Evolutionary conservation across 2,329 filamentous ascomycete species (phyloP), one percentile per base, ranked within the genome.

Genomic region (Ceratocystiopsis sp.): DNA sequence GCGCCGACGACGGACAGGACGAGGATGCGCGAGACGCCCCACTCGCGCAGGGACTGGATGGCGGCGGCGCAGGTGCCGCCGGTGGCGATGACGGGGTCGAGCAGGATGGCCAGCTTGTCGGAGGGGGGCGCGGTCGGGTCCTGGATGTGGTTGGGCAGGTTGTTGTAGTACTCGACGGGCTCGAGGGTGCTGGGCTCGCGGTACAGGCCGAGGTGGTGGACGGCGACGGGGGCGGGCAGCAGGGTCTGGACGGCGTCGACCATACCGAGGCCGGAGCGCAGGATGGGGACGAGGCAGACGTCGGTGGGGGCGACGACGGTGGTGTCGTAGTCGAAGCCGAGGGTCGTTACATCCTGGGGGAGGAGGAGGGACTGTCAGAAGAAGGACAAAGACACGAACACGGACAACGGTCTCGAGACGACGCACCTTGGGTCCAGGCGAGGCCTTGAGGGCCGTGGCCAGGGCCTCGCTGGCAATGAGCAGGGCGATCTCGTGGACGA

Each of bases 81-180:
- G 0, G 91, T 96, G 1, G 89, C 91, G 56, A 96, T 93, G 52
- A 96, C 75, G 4, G 89, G 91, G 57, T 96, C 89, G 40, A 94
- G 73, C 43, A 95, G 67, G 56, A 95, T 82, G 46, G 86, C 86
- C 13, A 94, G 68, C 46, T 59, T 67, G 38, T 63, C 63, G 37
- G 57, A 53, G 35, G 51, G 47, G 37, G 63, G 54, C 41, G 41
- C 59, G 1, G 66, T 59, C 4, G 62, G 56, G 33, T 61, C 57
- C 35, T 57, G 51, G 38, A 67, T 58, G 62, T 84, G 80, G 62
- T 84, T 80, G 34, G 86, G 86, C 17, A 95, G 78, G 62, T 94
- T 94, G 69, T 95, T 95, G 73, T 95, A 95, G 72, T 95, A 94
- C 63, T 94, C 87, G 46, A 95, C 87, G 3, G 87, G 85, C 54